Conservation (phyloP, 306 rosid species). For the Cucumis hystrix region DNA sequence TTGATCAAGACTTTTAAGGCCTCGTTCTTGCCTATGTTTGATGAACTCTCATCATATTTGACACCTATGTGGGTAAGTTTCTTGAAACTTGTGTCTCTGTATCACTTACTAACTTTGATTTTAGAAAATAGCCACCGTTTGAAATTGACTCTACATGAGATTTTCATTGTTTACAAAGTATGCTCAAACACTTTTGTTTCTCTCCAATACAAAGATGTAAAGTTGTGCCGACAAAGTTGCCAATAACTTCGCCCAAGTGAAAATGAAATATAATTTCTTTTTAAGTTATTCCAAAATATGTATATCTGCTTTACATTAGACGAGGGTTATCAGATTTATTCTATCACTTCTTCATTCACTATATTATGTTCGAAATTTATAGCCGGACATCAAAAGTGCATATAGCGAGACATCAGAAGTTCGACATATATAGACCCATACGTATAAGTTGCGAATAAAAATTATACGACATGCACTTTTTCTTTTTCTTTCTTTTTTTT, state of each 20-base stretch:
- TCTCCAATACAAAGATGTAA: background rate
- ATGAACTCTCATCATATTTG: constrained; percentile 77
- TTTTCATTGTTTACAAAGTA: background rate
- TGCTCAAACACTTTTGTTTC: background rate
- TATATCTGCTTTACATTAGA: background rate
- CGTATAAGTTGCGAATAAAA: no score
- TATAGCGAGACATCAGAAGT: no score
- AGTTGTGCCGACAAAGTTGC: background rate
- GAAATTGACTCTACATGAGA: background rate
- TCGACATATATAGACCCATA: no score
- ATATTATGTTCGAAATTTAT: background rate
- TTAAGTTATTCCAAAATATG: background rate
- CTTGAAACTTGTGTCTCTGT: background rate
- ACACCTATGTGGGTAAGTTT: constrained; percentile 99
- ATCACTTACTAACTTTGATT: background rate
- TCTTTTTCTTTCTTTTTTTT: no score
- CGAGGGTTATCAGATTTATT: background rate
- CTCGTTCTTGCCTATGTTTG: constrained; percentile 90
- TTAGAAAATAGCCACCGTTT: background rate
- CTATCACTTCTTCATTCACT: background rate
- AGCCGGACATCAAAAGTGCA: background rate
- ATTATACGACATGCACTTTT: no score
- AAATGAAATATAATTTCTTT: background rate
- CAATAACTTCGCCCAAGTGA: background rate
- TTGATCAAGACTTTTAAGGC: constrained; percentile 93